A percentile compares a stretch with the other conserved stretches of the same genome.
phyloP scores from a whole-genome alignment of 371 early-diverging fungal species.

The Mucor plumbeus region DNA sequence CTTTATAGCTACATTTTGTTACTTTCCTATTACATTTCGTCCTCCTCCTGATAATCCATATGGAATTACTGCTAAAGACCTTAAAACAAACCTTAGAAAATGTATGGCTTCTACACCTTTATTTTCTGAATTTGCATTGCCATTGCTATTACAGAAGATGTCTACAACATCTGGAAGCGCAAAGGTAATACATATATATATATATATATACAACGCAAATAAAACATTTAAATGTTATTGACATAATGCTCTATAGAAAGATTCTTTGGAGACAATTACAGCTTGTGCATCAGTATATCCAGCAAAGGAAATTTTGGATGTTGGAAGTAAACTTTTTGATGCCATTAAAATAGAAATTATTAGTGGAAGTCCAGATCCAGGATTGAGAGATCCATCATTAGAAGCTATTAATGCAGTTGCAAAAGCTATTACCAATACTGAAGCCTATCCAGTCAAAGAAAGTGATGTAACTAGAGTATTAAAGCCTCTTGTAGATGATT shows the following conservation, averaged over 20 bases:
- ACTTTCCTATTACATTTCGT: slow-evolving; percentile 98
- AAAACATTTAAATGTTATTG: neutral
- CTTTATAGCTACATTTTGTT: slow-evolving; percentile 92
- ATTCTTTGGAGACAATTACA: slow-evolving; percentile 83
- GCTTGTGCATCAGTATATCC: slow-evolving; percentile 78
- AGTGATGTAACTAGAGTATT: slow-evolving; percentile 20
- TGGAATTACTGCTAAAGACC: slow-evolving; percentile 88
- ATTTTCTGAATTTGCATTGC: slow-evolving; percentile 80
- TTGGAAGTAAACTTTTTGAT: slow-evolving; percentile 70
- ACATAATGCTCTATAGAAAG: slow-evolving; percentile 55
- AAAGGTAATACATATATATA: slow-evolving; percentile 62
- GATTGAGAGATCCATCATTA: slow-evolving; percentile 63
- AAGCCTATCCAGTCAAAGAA: slow-evolving; percentile 44
- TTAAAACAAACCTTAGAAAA: slow-evolving; percentile 73
- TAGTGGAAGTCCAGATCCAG: slow-evolving; percentile 51
- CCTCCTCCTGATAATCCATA: slow-evolving; percentile 92
- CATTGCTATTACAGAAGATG: slow-evolving; percentile 85
- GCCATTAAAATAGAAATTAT: slow-evolving; percentile 64
- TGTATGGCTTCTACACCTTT: slow-evolving; percentile 74
- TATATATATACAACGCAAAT: no score
- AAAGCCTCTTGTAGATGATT: slow-evolving; percentile 69
- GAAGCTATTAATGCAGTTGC: slow-evolving; percentile 62
- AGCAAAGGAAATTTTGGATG: slow-evolving; percentile 56
- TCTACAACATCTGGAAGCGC: slow-evolving; percentile 83
- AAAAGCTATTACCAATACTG: slow-evolving; percentile 22